Evolutionary conservation across 2,329 filamentous ascomycete species (phyloP).

Genomic region (Aspergillus fumigatus): DNA sequence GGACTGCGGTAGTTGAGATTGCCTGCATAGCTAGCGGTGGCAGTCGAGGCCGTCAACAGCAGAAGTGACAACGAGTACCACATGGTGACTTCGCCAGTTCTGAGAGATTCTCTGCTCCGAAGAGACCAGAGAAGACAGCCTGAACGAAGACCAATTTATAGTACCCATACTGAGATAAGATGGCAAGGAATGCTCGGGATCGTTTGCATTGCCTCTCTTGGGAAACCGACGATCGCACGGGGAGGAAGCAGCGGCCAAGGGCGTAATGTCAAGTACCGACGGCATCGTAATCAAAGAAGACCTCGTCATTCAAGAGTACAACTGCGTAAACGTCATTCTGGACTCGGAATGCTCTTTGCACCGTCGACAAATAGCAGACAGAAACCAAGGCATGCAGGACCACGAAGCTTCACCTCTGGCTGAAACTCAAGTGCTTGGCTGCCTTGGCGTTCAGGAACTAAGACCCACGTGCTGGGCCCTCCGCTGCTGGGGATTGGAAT

Average conservation of each 20-base stretch:
- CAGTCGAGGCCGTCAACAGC: background rate
- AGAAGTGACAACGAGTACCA: background rate
- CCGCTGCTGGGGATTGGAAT: background rate
- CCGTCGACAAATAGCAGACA: background rate
- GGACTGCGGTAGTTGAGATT: conserved; percentile 67
- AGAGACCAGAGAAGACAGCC: background rate
- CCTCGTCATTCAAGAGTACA: background rate
- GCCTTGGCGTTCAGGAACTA: background rate
- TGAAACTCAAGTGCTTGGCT: background rate
- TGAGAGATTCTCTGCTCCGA: background rate
- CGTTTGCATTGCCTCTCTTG: background rate
- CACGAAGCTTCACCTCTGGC: background rate
- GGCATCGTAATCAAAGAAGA: background rate
- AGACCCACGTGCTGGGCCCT: background rate
- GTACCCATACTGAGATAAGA: background rate
- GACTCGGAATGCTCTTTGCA: background rate
- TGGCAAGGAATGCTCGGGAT: background rate
- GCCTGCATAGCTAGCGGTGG: conserved; percentile 24
- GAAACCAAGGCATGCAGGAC: background rate
- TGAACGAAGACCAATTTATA: background rate
- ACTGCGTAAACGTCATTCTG: background rate
- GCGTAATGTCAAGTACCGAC: background rate
- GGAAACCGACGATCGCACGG: background rate
- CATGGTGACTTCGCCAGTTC: background rate
- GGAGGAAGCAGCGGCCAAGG: background rate